A percentile compares a stretch with the other conserved stretches of the same genome.
Evolutionary conservation across 2,329 filamentous ascomycete genomes (phyloP).

Genomic region (Teratosphaeria epicoccoides): DNA sequence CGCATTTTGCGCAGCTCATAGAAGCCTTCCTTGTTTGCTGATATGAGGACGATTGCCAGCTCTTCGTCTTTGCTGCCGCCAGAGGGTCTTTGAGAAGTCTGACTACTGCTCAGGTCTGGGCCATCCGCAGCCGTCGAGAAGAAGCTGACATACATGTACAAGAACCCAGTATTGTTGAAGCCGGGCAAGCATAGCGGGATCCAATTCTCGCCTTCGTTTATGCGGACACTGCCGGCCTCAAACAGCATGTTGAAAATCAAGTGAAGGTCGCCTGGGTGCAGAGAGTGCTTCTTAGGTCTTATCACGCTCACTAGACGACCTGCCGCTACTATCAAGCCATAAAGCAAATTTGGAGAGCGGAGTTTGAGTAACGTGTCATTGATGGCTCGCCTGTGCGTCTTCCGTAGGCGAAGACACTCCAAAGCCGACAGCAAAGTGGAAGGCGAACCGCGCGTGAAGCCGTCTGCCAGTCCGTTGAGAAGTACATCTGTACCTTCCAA

Average conservation of each 20-base stretch:
- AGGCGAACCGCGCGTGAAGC: constrained; percentile 84
- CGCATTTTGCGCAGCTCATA: constrained; percentile 71
- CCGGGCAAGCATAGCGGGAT: constrained; percentile 90
- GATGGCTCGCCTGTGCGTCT: constrained; percentile 73
- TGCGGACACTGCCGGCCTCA: constrained; percentile 82
- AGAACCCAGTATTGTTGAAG: constrained; percentile 91
- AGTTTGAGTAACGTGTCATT: constrained; percentile 78
- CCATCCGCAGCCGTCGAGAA: constrained; percentile 50
- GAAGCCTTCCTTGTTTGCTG: constrained; percentile 85
- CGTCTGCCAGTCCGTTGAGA: constrained; percentile 84
- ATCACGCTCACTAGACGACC: constrained; percentile 91
- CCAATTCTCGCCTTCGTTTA: constrained; percentile 93
- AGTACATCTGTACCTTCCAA: constrained; percentile 85
- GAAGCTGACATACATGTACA: constrained; percentile 99
- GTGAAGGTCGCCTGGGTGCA: constrained; percentile 91
- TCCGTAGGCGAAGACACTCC: constrained; percentile 86
- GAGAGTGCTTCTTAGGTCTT: constrained; percentile 82
- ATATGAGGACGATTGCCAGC: constrained; percentile 87
- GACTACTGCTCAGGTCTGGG: not conserved
- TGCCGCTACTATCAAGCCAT: constrained; percentile 86
- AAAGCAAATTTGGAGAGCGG: constrained; percentile 68
- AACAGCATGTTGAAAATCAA: constrained; percentile 99
- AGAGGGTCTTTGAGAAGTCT: constrained; percentile 24
- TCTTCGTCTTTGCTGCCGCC: constrained; percentile 41
- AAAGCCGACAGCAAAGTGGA: constrained; percentile 80